phyloP scores from a whole-genome alignment of 192 early-diverging fungal genomes.

The Helicostylum pulchrum region DNA sequence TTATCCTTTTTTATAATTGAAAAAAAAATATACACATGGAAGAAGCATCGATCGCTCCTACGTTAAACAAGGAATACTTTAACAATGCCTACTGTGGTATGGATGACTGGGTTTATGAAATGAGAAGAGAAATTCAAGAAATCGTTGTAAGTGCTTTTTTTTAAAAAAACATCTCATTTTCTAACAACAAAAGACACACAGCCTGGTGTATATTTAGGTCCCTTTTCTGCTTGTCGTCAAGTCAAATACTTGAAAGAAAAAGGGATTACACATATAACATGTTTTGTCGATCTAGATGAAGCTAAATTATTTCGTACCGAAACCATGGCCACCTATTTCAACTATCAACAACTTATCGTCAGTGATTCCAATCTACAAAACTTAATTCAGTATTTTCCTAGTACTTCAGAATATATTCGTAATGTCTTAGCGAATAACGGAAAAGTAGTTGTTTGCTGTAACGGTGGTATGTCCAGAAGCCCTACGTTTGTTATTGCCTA shows the following conservation, averaged over 20 bases:
- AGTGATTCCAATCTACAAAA: slow-evolving; percentile 79
- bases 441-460: slow-evolving; percentile 67
- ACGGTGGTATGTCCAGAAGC: slow-evolving; percentile 79
- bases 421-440: slow-evolving; percentile 38
- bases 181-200: neutral
- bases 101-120: slow-evolving; percentile 67
- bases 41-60: neutral
- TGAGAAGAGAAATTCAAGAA: slow-evolving; percentile 80
- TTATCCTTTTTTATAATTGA: neutral
- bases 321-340: slow-evolving; percentile 41
- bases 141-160: slow-evolving; percentile 45
- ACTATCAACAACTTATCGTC: slow-evolving; percentile 68
- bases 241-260: slow-evolving; percentile 46
- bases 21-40: slow-evolving; percentile 3
- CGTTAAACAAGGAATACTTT: slow-evolving; percentile 17
- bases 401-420: slow-evolving; percentile 56
- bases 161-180: neutral
- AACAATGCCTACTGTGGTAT: slow-evolving; percentile 1
- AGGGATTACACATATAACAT: slow-evolving; percentile 75
- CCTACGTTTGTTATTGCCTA: slow-evolving; percentile 89
- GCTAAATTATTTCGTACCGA: slow-evolving; percentile 18
- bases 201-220: slow-evolving; percentile 73
- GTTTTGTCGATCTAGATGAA: slow-evolving; percentile 60
- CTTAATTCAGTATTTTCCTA: slow-evolving; percentile 77
- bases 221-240: slow-evolving; percentile 68